phyloP scores from a whole-genome alignment of 2,329 filamentous ascomycete species.

The Scytalidium lignicola region DNA sequence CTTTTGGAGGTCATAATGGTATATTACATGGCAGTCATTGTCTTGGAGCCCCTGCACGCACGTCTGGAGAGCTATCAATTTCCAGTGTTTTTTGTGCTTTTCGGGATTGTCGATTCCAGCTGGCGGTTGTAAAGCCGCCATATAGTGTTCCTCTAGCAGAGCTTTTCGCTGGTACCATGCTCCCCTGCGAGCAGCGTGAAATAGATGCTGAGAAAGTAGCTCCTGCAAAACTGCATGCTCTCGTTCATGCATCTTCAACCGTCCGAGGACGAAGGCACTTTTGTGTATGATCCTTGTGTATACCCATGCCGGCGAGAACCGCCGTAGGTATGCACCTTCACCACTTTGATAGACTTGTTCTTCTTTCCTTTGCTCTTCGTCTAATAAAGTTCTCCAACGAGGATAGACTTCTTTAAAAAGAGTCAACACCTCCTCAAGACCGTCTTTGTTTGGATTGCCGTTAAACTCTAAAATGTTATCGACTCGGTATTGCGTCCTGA shows the following conservation, averaged over 20 bases:
- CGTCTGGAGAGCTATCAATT: constrained; percentile 66
- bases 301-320: constrained; percentile 87
- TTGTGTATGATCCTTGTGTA: constrained; percentile 94
- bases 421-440: constrained; percentile 62
- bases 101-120: constrained; percentile 35
- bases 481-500: constrained; percentile 74
- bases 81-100: constrained; percentile 77
- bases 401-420: constrained; percentile 71
- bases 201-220: constrained; percentile 74
- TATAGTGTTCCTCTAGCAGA: constrained; percentile 90
- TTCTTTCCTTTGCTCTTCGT: constrained; percentile 74
- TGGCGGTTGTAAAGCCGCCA: constrained; percentile 51
- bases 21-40: constrained; percentile 82
- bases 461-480: constrained; percentile 79
- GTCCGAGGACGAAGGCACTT: constrained; percentile 69
- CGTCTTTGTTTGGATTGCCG: constrained; percentile 60
- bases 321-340: constrained; percentile 82
- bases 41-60: constrained; percentile 87
- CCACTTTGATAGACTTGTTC: constrained; percentile 71
- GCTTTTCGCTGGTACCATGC: constrained; percentile 96
- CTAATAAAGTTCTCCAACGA: constrained; percentile 70
- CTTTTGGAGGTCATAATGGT: constrained; percentile 92
- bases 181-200: constrained; percentile 79
- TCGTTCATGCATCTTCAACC: constrained; percentile 71
- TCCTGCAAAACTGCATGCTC: constrained; percentile 73